phyloP scores from a whole-genome alignment of 106 monocot genomes.

The Alisma plantagoaquatica region DNA sequence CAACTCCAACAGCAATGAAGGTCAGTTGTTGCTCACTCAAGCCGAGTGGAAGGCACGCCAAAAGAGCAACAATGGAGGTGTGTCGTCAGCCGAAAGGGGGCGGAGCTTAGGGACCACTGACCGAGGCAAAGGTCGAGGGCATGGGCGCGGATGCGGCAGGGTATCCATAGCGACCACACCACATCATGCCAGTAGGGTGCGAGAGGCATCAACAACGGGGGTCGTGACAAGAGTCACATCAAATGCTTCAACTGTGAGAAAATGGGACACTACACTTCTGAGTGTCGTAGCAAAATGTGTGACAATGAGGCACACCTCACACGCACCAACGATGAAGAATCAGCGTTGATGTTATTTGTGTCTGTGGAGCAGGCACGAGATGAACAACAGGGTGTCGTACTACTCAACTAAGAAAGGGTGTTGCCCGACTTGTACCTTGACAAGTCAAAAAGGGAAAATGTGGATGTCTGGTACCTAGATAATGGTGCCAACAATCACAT shows the following conservation, averaged over 20 bases:
- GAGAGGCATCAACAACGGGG: no score
- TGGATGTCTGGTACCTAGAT: not conserved
- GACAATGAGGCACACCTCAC: not conserved
- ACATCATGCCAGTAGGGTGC: no score
- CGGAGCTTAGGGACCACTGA: not conserved
- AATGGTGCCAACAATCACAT: conserved; percentile 1
- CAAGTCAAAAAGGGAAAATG: not conserved
- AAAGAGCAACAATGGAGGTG: not conserved
- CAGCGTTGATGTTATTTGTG: not conserved
- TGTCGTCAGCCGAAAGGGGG: not conserved
- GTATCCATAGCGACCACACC: no score
- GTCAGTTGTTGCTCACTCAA: no score
- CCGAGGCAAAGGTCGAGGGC: not conserved
- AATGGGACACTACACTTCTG: no score
- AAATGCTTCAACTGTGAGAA: no score
- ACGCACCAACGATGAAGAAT: not conserved
- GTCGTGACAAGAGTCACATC: no score
- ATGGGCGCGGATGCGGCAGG: not conserved
- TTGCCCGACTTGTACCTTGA: not conserved
- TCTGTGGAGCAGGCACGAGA: not conserved
- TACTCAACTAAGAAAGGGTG: not conserved
- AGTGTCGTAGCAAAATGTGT: not conserved
- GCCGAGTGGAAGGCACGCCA: no score
- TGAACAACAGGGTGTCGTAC: not conserved
- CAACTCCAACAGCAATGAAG: no score